Conservation (phyloP, 306 rosid genomes). For the Lablab purpureus region DNA sequence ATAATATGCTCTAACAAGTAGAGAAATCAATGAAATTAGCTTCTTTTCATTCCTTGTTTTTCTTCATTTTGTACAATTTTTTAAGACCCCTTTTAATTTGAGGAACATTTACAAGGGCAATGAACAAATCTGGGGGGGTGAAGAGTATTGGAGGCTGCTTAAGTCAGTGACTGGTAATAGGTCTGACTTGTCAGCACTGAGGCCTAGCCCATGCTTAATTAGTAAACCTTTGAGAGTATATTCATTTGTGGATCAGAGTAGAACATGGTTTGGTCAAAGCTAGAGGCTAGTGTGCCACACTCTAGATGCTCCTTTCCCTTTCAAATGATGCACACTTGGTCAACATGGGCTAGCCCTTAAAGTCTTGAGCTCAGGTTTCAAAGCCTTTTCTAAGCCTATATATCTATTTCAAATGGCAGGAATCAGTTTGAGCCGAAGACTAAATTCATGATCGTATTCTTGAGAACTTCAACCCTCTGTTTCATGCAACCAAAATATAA, state of each 20-base stretch:
- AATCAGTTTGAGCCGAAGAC: not conserved
- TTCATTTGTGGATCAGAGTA: constrained; percentile 31
- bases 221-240: not conserved
- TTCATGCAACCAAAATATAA: no score
- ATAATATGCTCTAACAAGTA: constrained; percentile 63
- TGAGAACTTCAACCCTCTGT: no score
- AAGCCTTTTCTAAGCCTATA: constrained; percentile 27
- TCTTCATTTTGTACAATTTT: not conserved
- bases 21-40: constrained; percentile 51
- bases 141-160: not conserved
- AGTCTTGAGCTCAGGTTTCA: constrained; percentile 14
- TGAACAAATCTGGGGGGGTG: constrained; percentile 7
- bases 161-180: constrained; percentile 12
- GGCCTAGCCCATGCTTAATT: constrained; percentile 35
- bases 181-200: constrained; percentile 33
- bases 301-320: constrained; percentile 15
- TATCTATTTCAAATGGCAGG: not conserved
- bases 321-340: not conserved
- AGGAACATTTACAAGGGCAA: constrained; percentile 24
- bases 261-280: constrained; percentile 2
- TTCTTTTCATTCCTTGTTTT: not conserved
- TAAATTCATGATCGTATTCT: no score
- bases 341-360: constrained; percentile 12
- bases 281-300: constrained; percentile 5
- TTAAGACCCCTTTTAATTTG: not conserved